Evolutionary conservation across 2,329 filamentous ascomycete genomes (phyloP).

Genomic region (Bipolaris oryzae): DNA sequence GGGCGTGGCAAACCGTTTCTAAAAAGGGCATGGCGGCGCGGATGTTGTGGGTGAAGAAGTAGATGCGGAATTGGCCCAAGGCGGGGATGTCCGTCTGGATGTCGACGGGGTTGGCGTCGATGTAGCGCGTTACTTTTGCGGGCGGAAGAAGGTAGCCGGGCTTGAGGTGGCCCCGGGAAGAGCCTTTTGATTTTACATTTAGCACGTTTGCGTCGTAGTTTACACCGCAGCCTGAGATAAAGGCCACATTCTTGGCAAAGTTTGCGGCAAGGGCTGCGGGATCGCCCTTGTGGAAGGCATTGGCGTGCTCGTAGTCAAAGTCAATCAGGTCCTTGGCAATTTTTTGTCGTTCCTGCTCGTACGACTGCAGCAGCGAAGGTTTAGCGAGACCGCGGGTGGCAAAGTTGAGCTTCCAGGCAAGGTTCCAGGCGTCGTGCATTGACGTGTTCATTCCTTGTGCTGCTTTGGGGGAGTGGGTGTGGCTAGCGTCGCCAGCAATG

Average conservation of each 20-base stretch:
- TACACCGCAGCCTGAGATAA: conserved; percentile 74
- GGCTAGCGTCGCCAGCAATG: conserved; percentile 57
- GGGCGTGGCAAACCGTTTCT: conserved; percentile 61
- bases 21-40: conserved; percentile 63
- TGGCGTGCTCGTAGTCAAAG: conserved; percentile 57
- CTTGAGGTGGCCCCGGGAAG: conserved; percentile 53
- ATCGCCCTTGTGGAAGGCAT: conserved; percentile 65
- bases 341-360: conserved; percentile 51
- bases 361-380: conserved; percentile 47
- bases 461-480: conserved; percentile 52
- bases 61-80: conserved; percentile 77
- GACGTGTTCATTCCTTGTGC: conserved; percentile 55
- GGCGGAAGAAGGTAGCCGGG: conserved; percentile 63
- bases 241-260: conserved; percentile 72
- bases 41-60: conserved; percentile 71
- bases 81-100: conserved; percentile 79
- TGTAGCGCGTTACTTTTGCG: conserved; percentile 73
- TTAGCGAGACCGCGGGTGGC: conserved; percentile 48
- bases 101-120: conserved; percentile 79
- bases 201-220: conserved; percentile 69
- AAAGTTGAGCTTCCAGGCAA: conserved; percentile 54
- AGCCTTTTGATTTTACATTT: conserved; percentile 62
- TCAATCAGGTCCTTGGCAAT: conserved; percentile 53
- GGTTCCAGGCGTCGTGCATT: conserved; percentile 54
- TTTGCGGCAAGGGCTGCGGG: conserved; percentile 68